Evolutionary conservation across 345 rosid genomes (phyloP).

Genomic region (Gynandropsis gynandra): DNA sequence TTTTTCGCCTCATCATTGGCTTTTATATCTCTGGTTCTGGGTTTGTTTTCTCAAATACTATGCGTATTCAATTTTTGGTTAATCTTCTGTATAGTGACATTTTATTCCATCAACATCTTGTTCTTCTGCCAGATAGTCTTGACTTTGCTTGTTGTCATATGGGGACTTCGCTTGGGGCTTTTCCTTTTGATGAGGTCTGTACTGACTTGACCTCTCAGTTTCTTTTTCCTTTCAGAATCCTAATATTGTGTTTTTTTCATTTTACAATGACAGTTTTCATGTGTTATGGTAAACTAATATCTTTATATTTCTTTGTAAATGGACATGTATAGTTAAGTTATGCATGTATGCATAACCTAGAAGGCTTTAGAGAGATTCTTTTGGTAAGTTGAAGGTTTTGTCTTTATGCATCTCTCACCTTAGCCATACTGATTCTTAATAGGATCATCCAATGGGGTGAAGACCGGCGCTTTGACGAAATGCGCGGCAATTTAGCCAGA

Average conservation of each 20-base stretch:
- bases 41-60: too few species aligned
- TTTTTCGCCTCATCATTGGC: too few species aligned
- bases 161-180: conserved; percentile 84
- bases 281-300: background rate
- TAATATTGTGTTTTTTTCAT: too few species aligned
- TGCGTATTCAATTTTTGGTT: conserved; percentile 7
- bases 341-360: too few species aligned
- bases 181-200: conserved; percentile 75
- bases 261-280: background rate
- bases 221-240: background rate
- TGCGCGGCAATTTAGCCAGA: conserved; percentile 64
- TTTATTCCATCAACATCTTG: background rate
- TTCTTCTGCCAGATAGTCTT: conserved; percentile 52
- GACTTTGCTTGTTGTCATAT: conserved; percentile 55
- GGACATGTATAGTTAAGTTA: background rate
- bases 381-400: too few species aligned
- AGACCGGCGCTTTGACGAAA: conserved; percentile 81
- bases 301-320: background rate
- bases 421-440: conserved; percentile 1
- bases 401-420: background rate
- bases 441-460: conserved; percentile 96
- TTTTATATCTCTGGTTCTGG: too few species aligned
- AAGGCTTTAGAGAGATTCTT: background rate
- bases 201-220: background rate
- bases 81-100: too few species aligned